Base-by-base conservation (phyloP, 345 rosid genomes). In the Eucalyptus decipiens region DNA sequence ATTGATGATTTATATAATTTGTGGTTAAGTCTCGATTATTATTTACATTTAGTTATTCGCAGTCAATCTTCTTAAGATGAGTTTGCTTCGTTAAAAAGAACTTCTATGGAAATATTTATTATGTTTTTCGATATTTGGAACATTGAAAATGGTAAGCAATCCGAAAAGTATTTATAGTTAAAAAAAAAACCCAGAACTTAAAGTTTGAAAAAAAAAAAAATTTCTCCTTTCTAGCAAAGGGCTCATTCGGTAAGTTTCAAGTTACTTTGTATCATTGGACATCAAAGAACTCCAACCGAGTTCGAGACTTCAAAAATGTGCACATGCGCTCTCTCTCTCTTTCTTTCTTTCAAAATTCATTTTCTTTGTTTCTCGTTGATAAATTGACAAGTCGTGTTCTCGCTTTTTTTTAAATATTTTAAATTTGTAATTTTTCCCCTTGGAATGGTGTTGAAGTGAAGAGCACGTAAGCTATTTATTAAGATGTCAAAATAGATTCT, bases 271-370 rank as follows among this genome's bases (percentile, higher is more conserved):
- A 32, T 67, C 23, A 32, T 10, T 7, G 34, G 23, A 67, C 21
- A n/a, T 67, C 10, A 7, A 67, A 15, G 40, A 67, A n/a, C 42
- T 32, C 34, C 42, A 32, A 67, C 23, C 2, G 2, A 67, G 43
- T 17, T 34, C 6, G 1, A 10, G 9, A 6, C 43, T 72, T 18
- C 37, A 3, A 37, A 72, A 67, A 4, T 67, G 11, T 9, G 18
- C 37, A 11, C 37, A 0, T 0, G 1, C 23, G 0, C 16, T 3
- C 32, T 45, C 16, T 15, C 69, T 30, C 72, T 7, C 19, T 14
- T 10, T n/a, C 19, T 7, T 5, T n/a, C 76, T n/a, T 5, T 16
- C 9, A 3, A 0, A 67, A 32, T 67, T 67, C 49, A 49, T 49
- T 49, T n/a, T 65, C 19, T 67, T 32, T n/a, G 6, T 67, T 7